Base-by-base conservation (phyloP, 2,329 filamentous ascomycete species). In the Phialophora chinensis region DNA sequence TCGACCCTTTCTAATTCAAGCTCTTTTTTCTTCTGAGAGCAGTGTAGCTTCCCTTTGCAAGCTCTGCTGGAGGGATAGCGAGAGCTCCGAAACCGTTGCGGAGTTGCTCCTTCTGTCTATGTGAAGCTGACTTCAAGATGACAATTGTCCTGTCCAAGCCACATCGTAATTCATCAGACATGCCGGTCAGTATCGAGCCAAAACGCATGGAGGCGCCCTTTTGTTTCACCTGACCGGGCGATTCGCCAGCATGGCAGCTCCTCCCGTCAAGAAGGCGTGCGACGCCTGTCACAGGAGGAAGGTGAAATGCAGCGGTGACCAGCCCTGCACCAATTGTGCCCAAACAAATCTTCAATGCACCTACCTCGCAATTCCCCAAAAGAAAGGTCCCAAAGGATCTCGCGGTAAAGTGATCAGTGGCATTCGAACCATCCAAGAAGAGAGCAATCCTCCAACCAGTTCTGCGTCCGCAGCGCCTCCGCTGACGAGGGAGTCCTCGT, bases 391-490 rank as follows among this genome's bases (percentile, higher is more conserved):
- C 52, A 91, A 91, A 78, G 89, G 90, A 70, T 90, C 88, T 35
- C 82, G 89, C 67, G 90, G 90, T 59, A 92, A 91, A 77, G 88
- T 92, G 66, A 90, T 92, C 77, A 91, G 88, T 74, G 89, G 91
- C 74, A 77, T 92, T 67, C 85, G 90, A 71, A 88, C 89, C 74
- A 89, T 83, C 0, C 89, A 91, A 31, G 85, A 87, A 71, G 86
- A 89, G 86, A 14, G 53, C 35, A 63, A 33, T n/a, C 66, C 85
- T 86, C 0, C 84, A 84, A 70, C 88, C 86, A 75, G 83, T 88
- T 17, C 61, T n/a, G 52, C 54, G 49, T 29, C 53, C 17, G 25
- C 31, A 14, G 63, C 63, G 27, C 35, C 62, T 27, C 55, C 29
- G 70, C 23, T 27, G 29, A 25, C 29, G 7, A 25, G 27, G 5